Base-by-base conservation (phyloP, 768 basidiomycete species). In the Tulasnella sp. region DNA sequence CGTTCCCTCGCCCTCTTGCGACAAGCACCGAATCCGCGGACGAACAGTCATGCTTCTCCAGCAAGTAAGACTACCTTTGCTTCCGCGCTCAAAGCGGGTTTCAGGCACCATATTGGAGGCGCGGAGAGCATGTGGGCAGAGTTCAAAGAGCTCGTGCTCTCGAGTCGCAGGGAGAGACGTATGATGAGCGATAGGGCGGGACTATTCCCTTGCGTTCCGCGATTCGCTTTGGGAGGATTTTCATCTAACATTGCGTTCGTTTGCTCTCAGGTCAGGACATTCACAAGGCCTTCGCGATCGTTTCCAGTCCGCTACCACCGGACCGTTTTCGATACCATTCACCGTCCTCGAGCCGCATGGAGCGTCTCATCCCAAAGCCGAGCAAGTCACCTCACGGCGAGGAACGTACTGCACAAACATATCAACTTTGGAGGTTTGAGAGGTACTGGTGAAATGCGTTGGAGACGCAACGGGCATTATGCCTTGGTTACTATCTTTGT, bases 281-380 rank as follows among this genome's bases (percentile, higher is more conserved):
- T 77, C 96, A 98, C 86, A 98, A 98, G 84, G 90, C 98, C 80
- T 97, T 94, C 86, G 88, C 98, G 81, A 97, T 98, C 81, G 97
- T 8, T 97, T 97, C 0, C 97, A 99, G 84, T 97, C 98, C 44
- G 9, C 16, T 14, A 14, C 16, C 9, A 46, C 44, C 0, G 96
- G 92, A 37, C 85, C 98, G 6, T 92, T 95, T 0, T 91, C 96
- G 14, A 87, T 97, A 81, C 89, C 98, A 72, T 98, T 99, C 84
- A 94, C 94, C 20, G 86, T 98, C 7, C 88, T 96, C 81, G 96
- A 97, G 81, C 92, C 93, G 0, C 84, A 75, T 24, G 75, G 24
- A 75, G 80, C 50, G 81, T 77, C 2, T 75, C 64, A 14, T 48
- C 42, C 42, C 78, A 76, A 73, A 73, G 44, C 20, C 82, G 60